These are phyloP conservation scores for Suillus weaverae DNA, from an alignment of 768 basidiomycete species.

Conservation along the genomic window DNA sequence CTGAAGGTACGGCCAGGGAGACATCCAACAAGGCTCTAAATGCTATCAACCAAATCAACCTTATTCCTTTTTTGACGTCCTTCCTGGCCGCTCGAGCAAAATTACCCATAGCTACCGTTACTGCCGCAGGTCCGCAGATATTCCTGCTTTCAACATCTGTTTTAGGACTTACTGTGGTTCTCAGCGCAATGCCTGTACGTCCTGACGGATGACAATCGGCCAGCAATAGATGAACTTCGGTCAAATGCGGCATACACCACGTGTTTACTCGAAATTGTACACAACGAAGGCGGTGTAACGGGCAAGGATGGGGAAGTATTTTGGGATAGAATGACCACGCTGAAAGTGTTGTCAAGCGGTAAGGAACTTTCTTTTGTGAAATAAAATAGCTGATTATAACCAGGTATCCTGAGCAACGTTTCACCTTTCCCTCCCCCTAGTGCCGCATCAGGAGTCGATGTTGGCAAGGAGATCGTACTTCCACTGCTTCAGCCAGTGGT, in stretches of 20 bases:
- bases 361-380: conserved; percentile 17
- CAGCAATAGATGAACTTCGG: conserved; percentile 66
- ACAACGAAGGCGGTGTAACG: conserved; percentile 30
- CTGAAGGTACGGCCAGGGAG: conserved; percentile 51
- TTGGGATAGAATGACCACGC: conserved; percentile 49
- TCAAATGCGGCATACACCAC: conserved; percentile 59
- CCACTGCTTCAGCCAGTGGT: conserved; percentile 71
- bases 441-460: conserved; percentile 57
- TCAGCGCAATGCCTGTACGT: conserved; percentile 91
- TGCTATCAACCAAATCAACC: conserved; percentile 78
- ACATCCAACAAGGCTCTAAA: conserved; percentile 90
- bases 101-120: conserved; percentile 69
- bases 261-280: conserved; percentile 65
- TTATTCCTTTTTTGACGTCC: conserved; percentile 87
- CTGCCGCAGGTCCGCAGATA: conserved; percentile 68
- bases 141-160: not conserved
- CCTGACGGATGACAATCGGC: conserved; percentile 87
- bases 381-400: conserved; percentile 2
- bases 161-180: not conserved
- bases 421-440: conserved; percentile 74
- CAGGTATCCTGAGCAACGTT: conserved; percentile 77
- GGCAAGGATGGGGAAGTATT: conserved; percentile 42
- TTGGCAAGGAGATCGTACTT: conserved; percentile 70
- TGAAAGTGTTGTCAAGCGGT: conserved; percentile 77
- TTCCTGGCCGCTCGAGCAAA: conserved; percentile 73